phyloP scores from a whole-genome alignment of 352 stramenopile genomes.

The Hyaloperonospora brassicae region DNA sequence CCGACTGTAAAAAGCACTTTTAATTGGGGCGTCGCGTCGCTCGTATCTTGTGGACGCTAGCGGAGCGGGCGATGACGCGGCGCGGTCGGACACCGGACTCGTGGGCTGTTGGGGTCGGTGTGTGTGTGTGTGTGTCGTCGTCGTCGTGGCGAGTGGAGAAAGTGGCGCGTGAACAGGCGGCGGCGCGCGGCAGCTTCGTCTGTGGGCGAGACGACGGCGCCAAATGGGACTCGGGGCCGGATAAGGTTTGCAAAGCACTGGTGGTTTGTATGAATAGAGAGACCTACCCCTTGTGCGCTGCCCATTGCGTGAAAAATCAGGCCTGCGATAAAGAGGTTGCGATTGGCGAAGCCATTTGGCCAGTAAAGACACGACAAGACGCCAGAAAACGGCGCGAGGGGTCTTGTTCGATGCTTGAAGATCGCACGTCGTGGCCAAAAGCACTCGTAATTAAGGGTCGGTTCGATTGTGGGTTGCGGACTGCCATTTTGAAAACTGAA shows the following conservation, averaged over 20 bases:
- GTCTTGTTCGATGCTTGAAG: too few species aligned
- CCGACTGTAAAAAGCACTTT: not conserved
- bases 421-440: too few species aligned
- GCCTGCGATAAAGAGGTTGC: constrained; percentile 13
- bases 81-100: not conserved
- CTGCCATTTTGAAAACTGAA: too few species aligned
- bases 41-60: not conserved
- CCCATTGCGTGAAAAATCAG: constrained; percentile 24
- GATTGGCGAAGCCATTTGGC: constrained; percentile 13
- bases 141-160: not conserved
- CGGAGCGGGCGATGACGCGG: not conserved
- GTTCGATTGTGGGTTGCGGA: too few species aligned
- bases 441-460: too few species aligned
- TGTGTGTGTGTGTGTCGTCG: not conserved
- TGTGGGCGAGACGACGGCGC: constrained; percentile 18
- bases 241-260: constrained; percentile 8
- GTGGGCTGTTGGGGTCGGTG: too few species aligned
- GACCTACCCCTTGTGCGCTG: too few species aligned
- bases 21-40: too few species aligned
- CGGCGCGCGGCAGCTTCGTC: constrained; percentile 21
- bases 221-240: constrained; percentile 5
- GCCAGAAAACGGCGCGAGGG: not conserved
- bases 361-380: too few species aligned
- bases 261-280: constrained; percentile 7
- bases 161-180: constrained; percentile 3